Conservation (phyloP, 805 yeast species). For the Soucietia sequanensis region DNA sequence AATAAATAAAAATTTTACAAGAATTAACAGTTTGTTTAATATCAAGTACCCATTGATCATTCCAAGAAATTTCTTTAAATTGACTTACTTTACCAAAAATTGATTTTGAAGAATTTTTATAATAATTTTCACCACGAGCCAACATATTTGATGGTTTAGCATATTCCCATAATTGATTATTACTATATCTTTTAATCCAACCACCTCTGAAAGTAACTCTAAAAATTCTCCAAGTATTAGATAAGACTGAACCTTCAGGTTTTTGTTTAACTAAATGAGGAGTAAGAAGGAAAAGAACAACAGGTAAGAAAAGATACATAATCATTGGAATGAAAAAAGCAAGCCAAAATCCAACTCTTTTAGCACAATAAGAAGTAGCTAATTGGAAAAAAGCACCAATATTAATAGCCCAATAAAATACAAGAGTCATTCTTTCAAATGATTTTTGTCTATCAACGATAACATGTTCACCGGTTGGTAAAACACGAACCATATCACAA, state of each 20-base stretch:
- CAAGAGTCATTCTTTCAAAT: slow-evolving; percentile 41
- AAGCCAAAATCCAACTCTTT: slow-evolving; percentile 53
- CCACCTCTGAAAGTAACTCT: slow-evolving; percentile 42
- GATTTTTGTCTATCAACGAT: slow-evolving; percentile 49
- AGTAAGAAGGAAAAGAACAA: slow-evolving; percentile 24
- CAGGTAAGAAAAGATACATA: slow-evolving; percentile 29
- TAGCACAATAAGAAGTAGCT: slow-evolving; percentile 52
- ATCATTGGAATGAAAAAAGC: slow-evolving; percentile 49
- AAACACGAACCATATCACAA: slow-evolving; percentile 56
- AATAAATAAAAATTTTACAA: slow-evolving; percentile 47
- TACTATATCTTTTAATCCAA: slow-evolving; percentile 40
- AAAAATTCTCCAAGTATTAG: slow-evolving; percentile 40
- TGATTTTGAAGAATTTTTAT: slow-evolving; percentile 11
- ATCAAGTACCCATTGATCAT: slow-evolving; percentile 49
- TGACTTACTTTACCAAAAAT: slow-evolving; percentile 6
- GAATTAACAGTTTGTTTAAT: slow-evolving; percentile 42
- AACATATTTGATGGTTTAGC: slow-evolving; percentile 46
- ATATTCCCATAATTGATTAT: slow-evolving; percentile 46
- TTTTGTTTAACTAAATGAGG: slow-evolving; percentile 28
- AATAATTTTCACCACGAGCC: slow-evolving; percentile 39
- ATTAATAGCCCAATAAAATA: slow-evolving; percentile 56
- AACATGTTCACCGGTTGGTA: slow-evolving; percentile 63
- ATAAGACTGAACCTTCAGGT: slow-evolving; percentile 49
- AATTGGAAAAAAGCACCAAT: slow-evolving; percentile 54
- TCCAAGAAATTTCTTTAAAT: slow-evolving; percentile 38